A percentile compares a stretch with the other conserved stretches of the same genome.
Evolutionary conservation across 176 grass and related monocot species (phyloP).

Genomic region (Oryza meridionalis): DNA sequence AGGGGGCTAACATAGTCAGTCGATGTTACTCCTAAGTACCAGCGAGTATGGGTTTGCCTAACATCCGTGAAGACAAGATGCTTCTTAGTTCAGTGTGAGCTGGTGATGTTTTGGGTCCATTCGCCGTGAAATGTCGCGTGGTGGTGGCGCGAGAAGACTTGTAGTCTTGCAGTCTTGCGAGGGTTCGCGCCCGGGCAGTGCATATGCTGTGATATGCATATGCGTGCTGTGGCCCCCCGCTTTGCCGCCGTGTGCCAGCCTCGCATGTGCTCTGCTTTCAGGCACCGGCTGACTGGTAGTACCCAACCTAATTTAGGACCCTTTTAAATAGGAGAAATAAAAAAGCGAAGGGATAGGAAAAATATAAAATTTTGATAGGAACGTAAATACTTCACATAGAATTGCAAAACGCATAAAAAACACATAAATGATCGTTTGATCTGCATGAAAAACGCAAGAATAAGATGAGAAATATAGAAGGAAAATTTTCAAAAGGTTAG

Average conservation of each 20-base stretch:
- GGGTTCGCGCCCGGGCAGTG: not conserved
- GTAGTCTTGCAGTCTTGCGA: constrained; percentile 20
- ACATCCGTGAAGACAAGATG: not conserved
- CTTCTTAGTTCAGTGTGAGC: constrained; percentile 1
- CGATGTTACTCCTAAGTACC: not conserved
- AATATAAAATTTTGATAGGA: too few relatives aligned
- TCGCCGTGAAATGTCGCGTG: not conserved
- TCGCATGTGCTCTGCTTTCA: not conserved
- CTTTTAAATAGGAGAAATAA: too few relatives aligned
- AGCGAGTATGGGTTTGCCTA: not conserved
- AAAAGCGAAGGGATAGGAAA: too few relatives aligned
- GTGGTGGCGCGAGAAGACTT: not conserved
- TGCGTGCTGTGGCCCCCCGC: not conserved
- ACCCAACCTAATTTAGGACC: too few relatives aligned
- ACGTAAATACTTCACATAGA: too few relatives aligned
- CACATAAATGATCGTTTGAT: too few relatives aligned
- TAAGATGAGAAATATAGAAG: too few relatives aligned
- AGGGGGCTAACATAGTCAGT: not conserved
- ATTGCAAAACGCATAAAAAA: too few relatives aligned
- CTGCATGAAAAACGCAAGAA: too few relatives aligned
- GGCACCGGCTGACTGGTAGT: not conserved
- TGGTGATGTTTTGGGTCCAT: not conserved
- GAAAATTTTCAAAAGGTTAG: too few relatives aligned
- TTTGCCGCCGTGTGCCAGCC: constrained; percentile 5
- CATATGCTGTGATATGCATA: not conserved